Evolutionary conservation across 129 eudicot genomes (phyloP), one percentile per base, ranked within the genome.

Genomic region (carrot (Daucus carota)): DNA sequence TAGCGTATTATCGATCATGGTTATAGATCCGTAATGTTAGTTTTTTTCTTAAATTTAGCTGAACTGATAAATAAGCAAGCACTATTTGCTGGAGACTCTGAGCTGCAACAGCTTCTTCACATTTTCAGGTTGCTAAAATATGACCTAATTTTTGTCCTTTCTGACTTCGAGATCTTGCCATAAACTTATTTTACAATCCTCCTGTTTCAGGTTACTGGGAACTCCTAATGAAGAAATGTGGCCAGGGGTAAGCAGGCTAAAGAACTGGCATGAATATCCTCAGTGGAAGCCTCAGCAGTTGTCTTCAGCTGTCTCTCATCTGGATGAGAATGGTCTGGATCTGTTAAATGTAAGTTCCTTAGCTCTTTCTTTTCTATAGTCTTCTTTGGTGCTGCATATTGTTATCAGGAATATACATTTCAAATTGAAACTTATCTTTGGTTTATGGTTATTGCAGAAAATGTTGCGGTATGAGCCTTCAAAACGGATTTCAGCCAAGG

Each of bases 241-340:
- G 97, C 97, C 98, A 52, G 98, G 96, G 75, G 97, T 90, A 38
- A 87, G 92, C 74, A 87, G 86, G 80, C 78, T 93, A 20, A 86
- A 79, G 81, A 87, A 89, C 83, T 93, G 97, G 98, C 97, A 93
- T 72, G 96, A 88, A 79, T 93, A 87, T 81, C 98, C 97, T 1
- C 96, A 88, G 50, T 93, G 98, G 98, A 90, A 67, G 20, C 97
- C 97, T 8, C 84, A 83, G 83, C 80, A 67, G 16, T 48, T 93
- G 46, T 85, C 90, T 12, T 76, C 90, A 22, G 87, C 89, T 45
- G 90, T 94, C 26, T 85, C 92, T 62, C 81, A 78, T 81, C 80
- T 94, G 29, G 96, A 85, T 70, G 76, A 82, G 62, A 76, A 81
- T 76, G 97, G 96, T 18, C 85, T 89, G 1, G 47, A 91, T 80